phyloP scores from a whole-genome alignment of 2,329 filamentous ascomycete genomes.

The Nemania sp. region DNA sequence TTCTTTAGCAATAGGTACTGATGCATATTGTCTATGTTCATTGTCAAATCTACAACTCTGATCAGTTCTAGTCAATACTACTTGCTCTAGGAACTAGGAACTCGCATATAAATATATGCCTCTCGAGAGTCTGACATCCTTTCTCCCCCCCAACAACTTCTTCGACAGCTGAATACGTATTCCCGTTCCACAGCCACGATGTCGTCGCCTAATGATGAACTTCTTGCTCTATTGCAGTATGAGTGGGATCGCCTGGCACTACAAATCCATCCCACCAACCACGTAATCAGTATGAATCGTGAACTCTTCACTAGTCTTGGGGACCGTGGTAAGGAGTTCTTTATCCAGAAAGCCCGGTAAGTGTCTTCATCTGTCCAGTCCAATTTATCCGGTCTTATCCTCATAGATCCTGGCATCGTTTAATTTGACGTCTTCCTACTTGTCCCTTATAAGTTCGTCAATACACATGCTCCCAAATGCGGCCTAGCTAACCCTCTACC shows the following conservation, averaged over 20 bases:
- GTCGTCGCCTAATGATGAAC: neutral
- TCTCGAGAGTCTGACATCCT: no score
- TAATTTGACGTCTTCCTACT: neutral
- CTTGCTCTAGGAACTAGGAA: no score
- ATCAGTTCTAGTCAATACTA: no score
- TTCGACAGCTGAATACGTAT: neutral
- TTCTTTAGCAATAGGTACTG: no score
- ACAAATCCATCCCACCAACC: neutral
- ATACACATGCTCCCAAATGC: neutral
- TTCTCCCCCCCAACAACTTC: neutral
- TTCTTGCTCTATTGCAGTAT: neutral
- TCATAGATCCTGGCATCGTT: neutral
- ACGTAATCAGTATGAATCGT: neutral
- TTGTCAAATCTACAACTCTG: no score
- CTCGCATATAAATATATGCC: no score
- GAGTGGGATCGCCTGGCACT: neutral
- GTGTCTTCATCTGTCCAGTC: neutral
- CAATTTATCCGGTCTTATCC: neutral
- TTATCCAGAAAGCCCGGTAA: neutral
- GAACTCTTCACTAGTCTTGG: neutral
- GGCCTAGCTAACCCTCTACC: neutral
- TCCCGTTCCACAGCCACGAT: neutral
- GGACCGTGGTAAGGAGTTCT: neutral
- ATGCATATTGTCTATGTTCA: no score
- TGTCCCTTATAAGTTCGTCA: neutral